These are phyloP conservation scores for Candida railenensis DNA, from an alignment of 805 yeast species.

Conservation along the genomic window DNA sequence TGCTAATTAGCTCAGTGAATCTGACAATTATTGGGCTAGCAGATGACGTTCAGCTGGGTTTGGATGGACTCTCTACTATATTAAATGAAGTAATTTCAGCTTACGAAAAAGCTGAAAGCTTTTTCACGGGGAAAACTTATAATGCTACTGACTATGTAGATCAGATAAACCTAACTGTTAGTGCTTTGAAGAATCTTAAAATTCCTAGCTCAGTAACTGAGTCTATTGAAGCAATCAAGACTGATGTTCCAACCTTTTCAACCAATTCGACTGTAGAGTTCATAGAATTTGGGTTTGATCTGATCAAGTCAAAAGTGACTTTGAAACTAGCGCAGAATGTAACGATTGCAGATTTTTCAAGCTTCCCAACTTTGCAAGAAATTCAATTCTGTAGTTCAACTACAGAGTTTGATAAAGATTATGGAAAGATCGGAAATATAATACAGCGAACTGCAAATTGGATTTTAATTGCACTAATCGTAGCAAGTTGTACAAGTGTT, in stretches of 20 bases:
- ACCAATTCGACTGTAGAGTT: conserved; percentile 1
- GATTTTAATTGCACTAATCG: neutral
- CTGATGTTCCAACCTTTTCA: conserved; percentile 48
- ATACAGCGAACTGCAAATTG: neutral
- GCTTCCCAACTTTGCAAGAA: neutral
- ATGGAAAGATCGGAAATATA: neutral
- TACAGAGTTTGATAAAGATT: neutral
- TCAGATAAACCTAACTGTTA: conserved; percentile 42
- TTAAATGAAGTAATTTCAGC: conserved; percentile 56
- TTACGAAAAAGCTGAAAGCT: conserved; percentile 50
- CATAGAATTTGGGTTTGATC: neutral
- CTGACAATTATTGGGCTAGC: conserved; percentile 54
- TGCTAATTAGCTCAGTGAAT: conserved; percentile 60
- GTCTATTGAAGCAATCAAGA: conserved; percentile 51
- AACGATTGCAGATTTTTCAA: neutral
- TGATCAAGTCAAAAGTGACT: neutral
- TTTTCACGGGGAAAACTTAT: conserved; percentile 42
- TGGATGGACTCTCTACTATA: conserved; percentile 56
- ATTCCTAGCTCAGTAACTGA: conserved; percentile 66
- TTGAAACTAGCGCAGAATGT: neutral
- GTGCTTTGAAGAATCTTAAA: conserved; percentile 37
- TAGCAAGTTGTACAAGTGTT: neutral
- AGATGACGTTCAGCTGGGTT: conserved; percentile 62
- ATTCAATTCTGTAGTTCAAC: neutral
- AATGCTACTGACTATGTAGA: conserved; percentile 30